Evolutionary conservation across 495 filamentous ascomycete species (phyloP).

Genomic region (Hypoxylon trugodes): DNA sequence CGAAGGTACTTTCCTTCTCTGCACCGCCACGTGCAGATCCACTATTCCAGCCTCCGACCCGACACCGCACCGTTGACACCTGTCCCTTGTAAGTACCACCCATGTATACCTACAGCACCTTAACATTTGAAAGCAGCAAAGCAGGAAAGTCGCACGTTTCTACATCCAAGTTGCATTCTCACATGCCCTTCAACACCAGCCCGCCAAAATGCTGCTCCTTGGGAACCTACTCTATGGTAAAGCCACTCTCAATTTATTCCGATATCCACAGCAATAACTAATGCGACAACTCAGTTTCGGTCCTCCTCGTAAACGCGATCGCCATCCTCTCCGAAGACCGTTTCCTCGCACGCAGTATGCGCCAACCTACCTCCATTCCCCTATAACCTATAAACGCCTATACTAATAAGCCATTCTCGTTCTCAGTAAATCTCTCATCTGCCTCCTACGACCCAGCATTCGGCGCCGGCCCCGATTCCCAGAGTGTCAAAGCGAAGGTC

Average conservation of each 20-base stretch:
- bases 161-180: background rate
- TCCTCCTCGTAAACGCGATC: conserved; percentile 93
- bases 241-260: conserved; percentile 12
- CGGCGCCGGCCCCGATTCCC: conserved; percentile 71
- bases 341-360: conserved; percentile 92
- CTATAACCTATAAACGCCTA: background rate
- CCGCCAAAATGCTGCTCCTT: conserved; percentile 69
- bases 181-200: conserved; percentile 16
- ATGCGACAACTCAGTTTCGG: conserved; percentile 62
- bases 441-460: conserved; percentile 73
- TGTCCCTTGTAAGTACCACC: conserved; percentile 8
- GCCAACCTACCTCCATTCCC: conserved; percentile 1
- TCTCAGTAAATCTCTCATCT: conserved; percentile 82
- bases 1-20: background rate
- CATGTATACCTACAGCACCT: background rate
- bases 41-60: too few relatives aligned
- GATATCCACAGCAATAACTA: conserved; percentile 22
- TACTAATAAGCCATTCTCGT: background rate
- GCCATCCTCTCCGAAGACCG: conserved; percentile 97
- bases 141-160: background rate
- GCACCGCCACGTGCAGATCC: conserved; percentile 30
- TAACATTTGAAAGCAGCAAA: background rate
- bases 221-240: conserved; percentile 78
- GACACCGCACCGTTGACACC: conserved; percentile 43
- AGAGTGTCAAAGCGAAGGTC: conserved; percentile 83